Evolutionary conservation across 2,329 filamentous ascomycete genomes (phyloP), one percentile per base, ranked within the genome.

Genomic region (Decorospora gaudefroyi): DNA sequence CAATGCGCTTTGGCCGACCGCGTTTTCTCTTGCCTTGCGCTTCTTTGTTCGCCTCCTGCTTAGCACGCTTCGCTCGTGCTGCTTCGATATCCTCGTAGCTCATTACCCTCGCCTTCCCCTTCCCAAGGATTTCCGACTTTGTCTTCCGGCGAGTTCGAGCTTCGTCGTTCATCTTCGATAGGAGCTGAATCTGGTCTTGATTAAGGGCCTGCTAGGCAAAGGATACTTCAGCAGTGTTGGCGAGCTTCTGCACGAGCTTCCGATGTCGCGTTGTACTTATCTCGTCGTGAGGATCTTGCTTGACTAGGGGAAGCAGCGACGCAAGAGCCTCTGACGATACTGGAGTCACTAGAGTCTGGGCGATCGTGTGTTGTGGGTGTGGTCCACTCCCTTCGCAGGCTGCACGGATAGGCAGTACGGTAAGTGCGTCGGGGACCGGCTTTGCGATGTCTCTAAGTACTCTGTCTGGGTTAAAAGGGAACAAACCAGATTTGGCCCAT

Each of bases 131-230:
- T 8, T 43, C 35, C 34, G 25, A 16, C 13, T 40, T 18, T 9
- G 34, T 30, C 30, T 35, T 23, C 28, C 18, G 34, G 12, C 42
- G 34, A 46, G 45, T 18, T 39, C 44, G 46, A 29, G 48, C 49
- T 49, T 67, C 52, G 40, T 65, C 59, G 36, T 68, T 64, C 8
- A 61, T 57, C 42, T 51, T 46, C 28, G 45, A 39, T 27, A 70
- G 53, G 45, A 65, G 54, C 27, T 48, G 21, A 41, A 29, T 38
- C 6, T 62, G 64, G 42, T 55, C 40, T 40, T 69, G 49, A 32
- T 63, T 30, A 29, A 60, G 56, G 16, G 56, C 49, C 45, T 36
- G 17, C 40, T 59, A 18, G 16, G 57, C 55, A 50, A 62, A 55
- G n/a, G 41, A 59, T 23, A 38, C 56, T 49, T 62, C 22, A 46